A percentile compares a stretch with the other conserved stretches of the same genome.
Evolutionary conservation across 1,284 basidiomycete genomes (phyloP).

Genomic region (Malassezia sp.): DNA sequence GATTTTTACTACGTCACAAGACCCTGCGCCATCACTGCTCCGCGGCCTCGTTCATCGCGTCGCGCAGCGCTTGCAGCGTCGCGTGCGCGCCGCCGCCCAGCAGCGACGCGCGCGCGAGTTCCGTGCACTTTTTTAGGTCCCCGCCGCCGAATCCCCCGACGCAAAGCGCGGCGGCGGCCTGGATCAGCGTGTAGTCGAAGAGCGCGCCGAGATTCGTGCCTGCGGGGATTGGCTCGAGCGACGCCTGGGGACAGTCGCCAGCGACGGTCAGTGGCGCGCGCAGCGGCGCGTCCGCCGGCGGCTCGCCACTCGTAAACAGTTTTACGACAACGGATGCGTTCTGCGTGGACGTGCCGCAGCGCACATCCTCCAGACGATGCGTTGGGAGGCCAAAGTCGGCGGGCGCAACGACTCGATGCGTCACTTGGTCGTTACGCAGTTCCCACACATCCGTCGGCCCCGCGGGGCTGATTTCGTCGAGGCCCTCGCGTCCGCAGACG

Average conservation of each 20-base stretch:
- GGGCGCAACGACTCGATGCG: constrained; percentile 28
- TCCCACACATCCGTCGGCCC: constrained; percentile 66
- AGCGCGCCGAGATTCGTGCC: constrained; percentile 28
- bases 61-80: constrained; percentile 1
- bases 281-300: constrained; percentile 3
- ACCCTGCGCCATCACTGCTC: too few relatives aligned
- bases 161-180: constrained; percentile 38
- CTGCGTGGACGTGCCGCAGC: constrained; percentile 23
- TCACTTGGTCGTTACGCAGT: constrained; percentile 23
- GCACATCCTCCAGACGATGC: constrained; percentile 34
- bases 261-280: constrained; percentile 1
- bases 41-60: constrained; percentile 6
- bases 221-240: constrained; percentile 27
- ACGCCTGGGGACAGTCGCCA: neutral
- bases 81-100: neutral
- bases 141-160: constrained; percentile 26
- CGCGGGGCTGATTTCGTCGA: constrained; percentile 81
- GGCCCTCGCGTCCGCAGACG: constrained; percentile 79
- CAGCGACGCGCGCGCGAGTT: constrained; percentile 11
- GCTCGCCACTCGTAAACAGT: constrained; percentile 17
- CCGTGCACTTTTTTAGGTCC: constrained; percentile 3
- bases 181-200: constrained; percentile 38
- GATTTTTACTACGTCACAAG: neutral
- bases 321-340: constrained; percentile 37
- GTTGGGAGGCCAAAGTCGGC: constrained; percentile 30